These are phyloP conservation scores for Cytospora piceae DNA, from an alignment of 2,329 filamentous ascomycete genomes.

Conservation along the genomic window DNA sequence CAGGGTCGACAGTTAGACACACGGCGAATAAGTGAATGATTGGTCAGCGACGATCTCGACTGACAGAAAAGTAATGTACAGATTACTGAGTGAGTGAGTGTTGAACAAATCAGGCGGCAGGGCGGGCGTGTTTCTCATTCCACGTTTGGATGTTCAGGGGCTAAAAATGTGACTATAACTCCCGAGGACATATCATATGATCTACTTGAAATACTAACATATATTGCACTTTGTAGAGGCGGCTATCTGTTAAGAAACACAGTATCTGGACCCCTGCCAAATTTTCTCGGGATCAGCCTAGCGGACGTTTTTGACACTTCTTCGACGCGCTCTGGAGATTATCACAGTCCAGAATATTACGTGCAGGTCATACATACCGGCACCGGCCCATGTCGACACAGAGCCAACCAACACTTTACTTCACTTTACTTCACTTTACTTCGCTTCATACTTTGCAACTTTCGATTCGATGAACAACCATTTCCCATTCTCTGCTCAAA, in stretches of 20 bases:
- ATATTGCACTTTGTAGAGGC: neutral
- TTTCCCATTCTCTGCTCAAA: neutral
- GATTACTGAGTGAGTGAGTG: too few relatives aligned
- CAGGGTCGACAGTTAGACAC: neutral
- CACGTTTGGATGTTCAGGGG: constrained; percentile 1
- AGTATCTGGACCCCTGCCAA: neutral
- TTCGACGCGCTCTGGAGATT: constrained; percentile 1
- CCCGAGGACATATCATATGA: neutral
- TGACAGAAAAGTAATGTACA: neutral
- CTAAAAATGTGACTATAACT: neutral
- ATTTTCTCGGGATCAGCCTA: constrained; percentile 2
- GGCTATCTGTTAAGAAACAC: neutral
- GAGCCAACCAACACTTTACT: neutral
- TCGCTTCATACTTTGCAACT: neutral
- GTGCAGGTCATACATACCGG: neutral
- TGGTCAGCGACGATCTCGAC: constrained; percentile 1
- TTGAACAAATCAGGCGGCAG: too few relatives aligned
- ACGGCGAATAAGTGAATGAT: neutral
- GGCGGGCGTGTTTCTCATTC: neutral
- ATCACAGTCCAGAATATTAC: neutral
- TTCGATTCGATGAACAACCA: neutral
- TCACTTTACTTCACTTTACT: neutral
- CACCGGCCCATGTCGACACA: neutral
- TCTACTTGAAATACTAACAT: neutral
- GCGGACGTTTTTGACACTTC: neutral